Evolutionary conservation across 2,329 filamentous ascomycete species (phyloP), one percentile per base, ranked within the genome.

Genomic region (Seiridium unicorne): DNA sequence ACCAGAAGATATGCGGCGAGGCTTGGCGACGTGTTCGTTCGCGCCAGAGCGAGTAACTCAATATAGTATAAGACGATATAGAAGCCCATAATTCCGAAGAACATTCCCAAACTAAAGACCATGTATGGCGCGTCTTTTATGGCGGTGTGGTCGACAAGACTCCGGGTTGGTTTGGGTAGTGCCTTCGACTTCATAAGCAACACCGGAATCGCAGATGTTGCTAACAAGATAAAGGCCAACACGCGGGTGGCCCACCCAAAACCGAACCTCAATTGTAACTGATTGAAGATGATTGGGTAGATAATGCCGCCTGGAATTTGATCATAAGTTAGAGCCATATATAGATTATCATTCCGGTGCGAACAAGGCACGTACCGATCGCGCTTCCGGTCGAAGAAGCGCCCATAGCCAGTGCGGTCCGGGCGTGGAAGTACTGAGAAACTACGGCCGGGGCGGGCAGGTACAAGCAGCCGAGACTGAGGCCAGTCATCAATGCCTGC

Each of bases 371-470:
- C 49, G 18, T 35, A 53, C 51, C 51, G 5, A 44, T 18, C 13
- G 1, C 69, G 9, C 70, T 71, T 0, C 89, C 89, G 0, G 81
- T 82, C 0, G 86, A 83, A 40, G 82, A 79, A 4, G 89, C 75
- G 0, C 84, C 82, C 48, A 90, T 75, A 0, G 87, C 88, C 4
- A 88, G 74, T 0, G 82, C 79, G 9, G 84, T 78, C 51, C 81
- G 82, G 60, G 75, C 79, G 55, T 76, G 74, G 68, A 90, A 90
- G 63, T 88, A 88, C 5, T 82, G 85, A 40, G 79, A 79, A 49
- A 86, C 77, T 18, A 87, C 70, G 3, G 81, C 76, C 57, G 83
- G 63, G 48, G 81, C 78, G 51, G 84, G 77, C 67, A 81, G 79
- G 71, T 84, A 83, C 71, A 87, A 75, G 58, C 87, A 72, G 35